Percentiles rank a stretch among this genome's conserved stretches.
Conservation (phyloP, 495 filamentous ascomycete species). For the Xylaria nigripes region DNA sequence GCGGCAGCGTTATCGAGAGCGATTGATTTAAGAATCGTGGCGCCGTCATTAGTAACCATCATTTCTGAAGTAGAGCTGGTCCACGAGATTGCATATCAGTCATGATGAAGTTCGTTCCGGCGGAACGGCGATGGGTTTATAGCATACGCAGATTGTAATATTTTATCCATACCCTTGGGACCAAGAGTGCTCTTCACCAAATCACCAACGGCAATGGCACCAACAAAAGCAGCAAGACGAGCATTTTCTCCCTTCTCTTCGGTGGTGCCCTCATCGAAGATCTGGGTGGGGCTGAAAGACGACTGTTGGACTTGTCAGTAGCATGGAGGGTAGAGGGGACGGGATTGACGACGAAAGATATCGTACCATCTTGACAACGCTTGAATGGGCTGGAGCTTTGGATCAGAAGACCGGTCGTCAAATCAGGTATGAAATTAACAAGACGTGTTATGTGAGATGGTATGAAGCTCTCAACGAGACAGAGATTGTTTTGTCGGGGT, state of each 20-base stretch:
- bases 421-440: background rate
- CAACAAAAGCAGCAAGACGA: slow-evolving; percentile 90
- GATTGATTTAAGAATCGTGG: slow-evolving; percentile 95
- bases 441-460: background rate
- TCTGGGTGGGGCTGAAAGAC: slow-evolving; percentile 84
- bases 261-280: slow-evolving; percentile 93
- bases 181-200: slow-evolving; percentile 94
- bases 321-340: background rate
- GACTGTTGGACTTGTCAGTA: slow-evolving; percentile 26
- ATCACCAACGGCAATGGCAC: slow-evolving; percentile 95
- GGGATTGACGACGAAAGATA: background rate
- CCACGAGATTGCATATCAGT: slow-evolving; percentile 14
- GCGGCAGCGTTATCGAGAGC: slow-evolving; percentile 98
- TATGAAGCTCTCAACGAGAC: background rate
- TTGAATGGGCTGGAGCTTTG: background rate
- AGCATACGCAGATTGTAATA: slow-evolving; percentile 88
- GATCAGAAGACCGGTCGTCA: background rate
- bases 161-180: slow-evolving; percentile 99
- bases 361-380: slow-evolving; percentile 17
- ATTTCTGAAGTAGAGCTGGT: slow-evolving; percentile 87
- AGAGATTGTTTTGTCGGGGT: slow-evolving; percentile 1
- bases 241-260: slow-evolving; percentile 99
- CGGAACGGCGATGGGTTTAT: background rate
- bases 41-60: slow-evolving; percentile 97
- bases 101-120: background rate